phyloP scores from a whole-genome alignment of 2,329 filamentous ascomycete genomes.

The Tolypocladium guangdongense region DNA sequence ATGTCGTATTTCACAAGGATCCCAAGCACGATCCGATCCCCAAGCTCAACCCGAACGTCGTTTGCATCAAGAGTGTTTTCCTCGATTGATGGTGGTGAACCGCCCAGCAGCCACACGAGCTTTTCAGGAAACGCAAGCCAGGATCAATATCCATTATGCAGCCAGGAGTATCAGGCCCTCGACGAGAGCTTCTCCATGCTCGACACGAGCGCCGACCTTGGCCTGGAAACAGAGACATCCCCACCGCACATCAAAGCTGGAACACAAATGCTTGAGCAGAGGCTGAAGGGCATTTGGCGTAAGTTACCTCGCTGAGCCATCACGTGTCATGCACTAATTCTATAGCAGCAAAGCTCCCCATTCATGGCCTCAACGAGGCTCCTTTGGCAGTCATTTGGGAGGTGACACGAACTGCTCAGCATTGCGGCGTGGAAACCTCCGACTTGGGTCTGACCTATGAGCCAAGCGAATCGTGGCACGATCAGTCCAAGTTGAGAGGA shows the following conservation, averaged over 20 bases:
- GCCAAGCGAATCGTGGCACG: constrained; percentile 23
- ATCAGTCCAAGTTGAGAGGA: constrained; percentile 32
- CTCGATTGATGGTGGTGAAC: constrained; percentile 8
- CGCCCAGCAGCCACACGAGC: constrained; percentile 22
- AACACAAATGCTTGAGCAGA: constrained; percentile 9
- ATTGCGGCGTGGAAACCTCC: constrained; percentile 31
- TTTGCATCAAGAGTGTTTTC: constrained; percentile 1
- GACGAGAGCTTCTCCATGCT: constrained; percentile 5
- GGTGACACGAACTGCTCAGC: constrained; percentile 32
- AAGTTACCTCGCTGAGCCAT: constrained; percentile 9
- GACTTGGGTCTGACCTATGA: constrained; percentile 25
- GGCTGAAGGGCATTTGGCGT: constrained; percentile 29
- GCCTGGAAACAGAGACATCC: too few species aligned
- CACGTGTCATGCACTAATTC: background rate
- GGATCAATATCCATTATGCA: constrained; percentile 2
- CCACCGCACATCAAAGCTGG: background rate
- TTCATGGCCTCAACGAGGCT: constrained; percentile 25
- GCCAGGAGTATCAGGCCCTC: constrained; percentile 3
- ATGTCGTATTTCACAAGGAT: background rate
- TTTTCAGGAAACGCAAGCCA: constrained; percentile 3
- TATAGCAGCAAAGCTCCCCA: constrained; percentile 26
- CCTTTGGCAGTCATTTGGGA: constrained; percentile 44
- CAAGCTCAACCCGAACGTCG: background rate
- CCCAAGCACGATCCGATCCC: background rate
- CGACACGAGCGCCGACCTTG: background rate